Percentiles rank a stretch among this genome's conserved stretches.
phyloP scores from a whole-genome alignment of 31 red algal species.

The Porphyra umbilicalis region DNA sequence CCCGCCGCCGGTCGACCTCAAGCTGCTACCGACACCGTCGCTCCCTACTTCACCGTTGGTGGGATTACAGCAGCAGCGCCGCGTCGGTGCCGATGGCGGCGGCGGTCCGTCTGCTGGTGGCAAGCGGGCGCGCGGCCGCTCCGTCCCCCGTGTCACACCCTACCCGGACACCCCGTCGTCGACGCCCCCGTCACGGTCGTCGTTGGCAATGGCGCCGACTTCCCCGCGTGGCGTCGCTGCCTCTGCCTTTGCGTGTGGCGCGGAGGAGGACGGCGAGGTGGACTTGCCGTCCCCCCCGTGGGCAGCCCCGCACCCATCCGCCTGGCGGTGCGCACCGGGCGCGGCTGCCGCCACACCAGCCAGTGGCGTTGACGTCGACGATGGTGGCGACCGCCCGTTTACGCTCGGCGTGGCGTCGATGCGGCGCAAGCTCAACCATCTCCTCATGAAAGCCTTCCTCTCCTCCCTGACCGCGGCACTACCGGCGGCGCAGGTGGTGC shows the following conservation, averaged over 20 bases:
- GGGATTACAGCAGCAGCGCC: too few relatives aligned
- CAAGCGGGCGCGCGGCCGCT: not conserved
- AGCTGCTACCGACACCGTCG: not conserved
- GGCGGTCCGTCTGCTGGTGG: not conserved
- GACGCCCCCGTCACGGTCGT: too few relatives aligned
- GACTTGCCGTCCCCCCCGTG: not conserved
- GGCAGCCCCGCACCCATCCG: not conserved
- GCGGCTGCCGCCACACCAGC: not conserved
- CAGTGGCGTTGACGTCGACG: not conserved
- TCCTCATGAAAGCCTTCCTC: constrained; percentile 39
- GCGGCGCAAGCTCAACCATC: constrained; percentile 27
- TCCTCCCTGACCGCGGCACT: constrained; percentile 12
- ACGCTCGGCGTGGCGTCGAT: constrained; percentile 31
- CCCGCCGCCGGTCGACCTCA: too few relatives aligned
- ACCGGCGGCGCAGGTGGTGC: constrained; percentile 6
- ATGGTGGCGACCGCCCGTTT: constrained; percentile 1
- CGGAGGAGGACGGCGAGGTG: not conserved
- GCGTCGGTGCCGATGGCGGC: not conserved
- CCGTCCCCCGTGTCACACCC: too few relatives aligned
- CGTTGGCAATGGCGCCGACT: not conserved
- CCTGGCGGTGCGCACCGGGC: not conserved
- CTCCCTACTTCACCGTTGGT: not conserved
- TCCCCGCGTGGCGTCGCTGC: not conserved
- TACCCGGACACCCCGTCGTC: too few relatives aligned
- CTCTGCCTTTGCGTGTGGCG: not conserved